Evolutionary conservation across 163 green algal species (phyloP).

Genomic region (Volvox carteri): DNA sequence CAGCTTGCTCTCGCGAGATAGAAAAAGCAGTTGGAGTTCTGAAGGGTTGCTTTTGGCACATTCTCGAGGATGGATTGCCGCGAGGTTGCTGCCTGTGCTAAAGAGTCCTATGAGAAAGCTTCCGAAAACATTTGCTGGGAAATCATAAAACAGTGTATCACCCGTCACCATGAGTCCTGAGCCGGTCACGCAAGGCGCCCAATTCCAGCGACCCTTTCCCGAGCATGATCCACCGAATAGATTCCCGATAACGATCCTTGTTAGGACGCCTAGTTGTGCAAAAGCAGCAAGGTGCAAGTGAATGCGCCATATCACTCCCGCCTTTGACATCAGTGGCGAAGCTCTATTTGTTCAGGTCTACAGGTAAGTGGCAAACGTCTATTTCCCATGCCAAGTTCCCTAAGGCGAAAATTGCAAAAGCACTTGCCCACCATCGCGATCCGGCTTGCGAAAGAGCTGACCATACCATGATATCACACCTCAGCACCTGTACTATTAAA

Average conservation of each 20-base stretch:
- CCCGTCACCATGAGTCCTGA: background rate
- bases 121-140: slow-evolving; percentile 86
- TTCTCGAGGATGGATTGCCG: too few species aligned
- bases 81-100: slow-evolving; percentile 55
- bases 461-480: too few species aligned
- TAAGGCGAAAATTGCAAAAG: too few species aligned
- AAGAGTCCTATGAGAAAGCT: slow-evolving; percentile 89
- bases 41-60: too few species aligned
- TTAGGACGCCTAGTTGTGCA: slow-evolving; percentile 79
- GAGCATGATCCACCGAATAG: slow-evolving; percentile 67
- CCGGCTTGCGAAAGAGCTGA: too few species aligned
- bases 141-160: slow-evolving; percentile 74
- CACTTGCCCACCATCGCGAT: too few species aligned
- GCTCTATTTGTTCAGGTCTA: too few species aligned
- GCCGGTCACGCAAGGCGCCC: slow-evolving; percentile 35
- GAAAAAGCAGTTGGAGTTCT: slow-evolving; percentile 30
- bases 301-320: background rate
- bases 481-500: too few species aligned
- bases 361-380: too few species aligned
- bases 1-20: slow-evolving; percentile 48
- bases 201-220: background rate
- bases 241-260: slow-evolving; percentile 70
- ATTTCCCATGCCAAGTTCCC: too few species aligned
- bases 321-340: background rate
- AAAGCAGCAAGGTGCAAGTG: slow-evolving; percentile 45